These are phyloP conservation scores for Russula ochroleuca DNA, from an alignment of 768 basidiomycete genomes.

Conservation along the genomic window DNA sequence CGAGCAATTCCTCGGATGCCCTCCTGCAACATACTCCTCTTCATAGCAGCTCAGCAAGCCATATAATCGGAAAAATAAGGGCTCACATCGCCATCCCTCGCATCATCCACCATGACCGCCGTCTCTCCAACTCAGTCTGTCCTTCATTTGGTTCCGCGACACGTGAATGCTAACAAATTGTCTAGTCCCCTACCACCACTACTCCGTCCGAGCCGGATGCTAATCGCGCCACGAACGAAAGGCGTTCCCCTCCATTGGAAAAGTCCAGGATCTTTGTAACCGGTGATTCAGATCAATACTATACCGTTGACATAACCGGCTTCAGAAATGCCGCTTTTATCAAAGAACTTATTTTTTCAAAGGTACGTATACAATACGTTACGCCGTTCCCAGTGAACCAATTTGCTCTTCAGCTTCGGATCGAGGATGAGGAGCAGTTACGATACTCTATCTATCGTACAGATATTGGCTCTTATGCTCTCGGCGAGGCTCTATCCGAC, in stretches of 20 bases:
- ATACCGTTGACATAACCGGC: conserved; percentile 64
- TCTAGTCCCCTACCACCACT: conserved; percentile 30
- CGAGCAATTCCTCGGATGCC: conserved; percentile 36
- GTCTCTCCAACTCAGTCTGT: conserved; percentile 32
- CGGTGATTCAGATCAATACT: conserved; percentile 70
- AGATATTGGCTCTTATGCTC: conserved; percentile 74
- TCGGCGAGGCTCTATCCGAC: conserved; percentile 67
- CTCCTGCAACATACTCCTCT: conserved; percentile 35
- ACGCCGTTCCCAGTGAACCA: conserved; percentile 8
- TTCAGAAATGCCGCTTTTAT: conserved; percentile 64
- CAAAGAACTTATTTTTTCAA: conserved; percentile 74
- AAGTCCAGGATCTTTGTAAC: conserved; percentile 59
- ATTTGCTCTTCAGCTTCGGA: conserved; percentile 52
- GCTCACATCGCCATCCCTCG: conserved; percentile 29
- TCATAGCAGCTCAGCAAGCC: conserved; percentile 19
- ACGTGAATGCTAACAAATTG: conserved; percentile 25
- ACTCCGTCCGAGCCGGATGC: conserved; percentile 26
- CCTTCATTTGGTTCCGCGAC: not conserved
- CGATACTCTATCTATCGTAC: conserved; percentile 82
- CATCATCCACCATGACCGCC: conserved; percentile 27
- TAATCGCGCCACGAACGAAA: conserved; percentile 17
- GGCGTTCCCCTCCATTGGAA: conserved; percentile 30
- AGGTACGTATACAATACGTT: conserved; percentile 44
- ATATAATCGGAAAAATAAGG: conserved; percentile 29
- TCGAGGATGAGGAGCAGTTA: conserved; percentile 77